A percentile compares a stretch with the other conserved stretches of the same genome.
Evolutionary conservation across 345 rosid species (phyloP).

Genomic region (Gynandropsis gynandra): DNA sequence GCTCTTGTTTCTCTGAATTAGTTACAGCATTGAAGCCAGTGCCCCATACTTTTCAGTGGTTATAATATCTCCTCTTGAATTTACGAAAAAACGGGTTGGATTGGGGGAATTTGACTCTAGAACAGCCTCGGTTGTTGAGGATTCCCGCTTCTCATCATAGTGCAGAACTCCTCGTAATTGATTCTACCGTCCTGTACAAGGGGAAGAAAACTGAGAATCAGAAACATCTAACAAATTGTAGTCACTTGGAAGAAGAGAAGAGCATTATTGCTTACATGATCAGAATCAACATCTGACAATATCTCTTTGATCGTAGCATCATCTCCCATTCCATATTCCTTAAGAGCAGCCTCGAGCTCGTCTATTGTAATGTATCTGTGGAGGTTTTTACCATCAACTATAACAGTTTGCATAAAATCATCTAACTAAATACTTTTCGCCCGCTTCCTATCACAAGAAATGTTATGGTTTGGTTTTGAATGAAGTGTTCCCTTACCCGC

Average conservation of each 20-base stretch:
- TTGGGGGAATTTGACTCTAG: constrained; percentile 5
- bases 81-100: no score
- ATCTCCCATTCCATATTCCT: constrained; percentile 77
- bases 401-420: neutral
- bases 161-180: constrained; percentile 64
- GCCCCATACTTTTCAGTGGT: neutral
- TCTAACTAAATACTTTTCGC: neutral
- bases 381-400: neutral
- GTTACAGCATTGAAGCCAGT: neutral
- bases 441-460: neutral
- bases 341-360: constrained; percentile 69
- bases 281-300: constrained; percentile 76
- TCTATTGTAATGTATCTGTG: constrained; percentile 67
- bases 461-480: neutral
- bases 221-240: neutral
- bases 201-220: neutral
- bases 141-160: constrained; percentile 81
- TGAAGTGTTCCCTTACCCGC: constrained; percentile 45
- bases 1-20: constrained; percentile 1
- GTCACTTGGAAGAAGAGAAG: neutral
- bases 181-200: constrained; percentile 65
- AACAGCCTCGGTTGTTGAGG: constrained; percentile 39
- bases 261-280: constrained; percentile 46
- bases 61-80: no score
- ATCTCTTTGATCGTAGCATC: constrained; percentile 63